Percentiles rank a stretch among this genome's conserved stretches.
These are phyloP conservation scores for Scedosporium minutisporum DNA, from an alignment of 2,329 filamentous ascomycete genomes.

Conservation along the genomic window DNA sequence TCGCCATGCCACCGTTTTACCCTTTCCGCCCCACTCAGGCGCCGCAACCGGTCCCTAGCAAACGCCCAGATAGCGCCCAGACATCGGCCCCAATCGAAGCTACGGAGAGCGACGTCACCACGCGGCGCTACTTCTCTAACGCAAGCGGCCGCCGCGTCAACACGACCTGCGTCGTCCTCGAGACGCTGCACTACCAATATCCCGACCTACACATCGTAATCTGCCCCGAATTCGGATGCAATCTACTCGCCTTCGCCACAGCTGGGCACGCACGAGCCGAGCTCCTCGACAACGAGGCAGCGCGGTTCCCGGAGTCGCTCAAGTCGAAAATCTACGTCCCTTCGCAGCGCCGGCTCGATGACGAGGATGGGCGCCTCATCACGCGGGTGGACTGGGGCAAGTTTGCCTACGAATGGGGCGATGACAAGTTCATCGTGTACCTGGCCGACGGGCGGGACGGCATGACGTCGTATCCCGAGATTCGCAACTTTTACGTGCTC, in stretches of 20 bases:
- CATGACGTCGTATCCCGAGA: slow-evolving; percentile 16
- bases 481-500: slow-evolving; percentile 30
- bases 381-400: slow-evolving; percentile 27
- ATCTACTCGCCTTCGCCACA: slow-evolving; percentile 32
- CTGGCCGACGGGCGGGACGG: slow-evolving; percentile 32
- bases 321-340: slow-evolving; percentile 29
- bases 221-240: slow-evolving; percentile 19
- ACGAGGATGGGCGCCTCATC: slow-evolving; percentile 23
- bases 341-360: slow-evolving; percentile 30
- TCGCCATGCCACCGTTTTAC: neutral
- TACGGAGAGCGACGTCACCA: slow-evolving; percentile 1
- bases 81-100: neutral
- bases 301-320: slow-evolving; percentile 11
- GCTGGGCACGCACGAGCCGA: slow-evolving; percentile 26
- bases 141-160: slow-evolving; percentile 28
- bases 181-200: slow-evolving; percentile 30
- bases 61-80: neutral
- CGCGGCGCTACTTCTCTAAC: slow-evolving; percentile 25
- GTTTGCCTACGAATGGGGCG: slow-evolving; percentile 32
- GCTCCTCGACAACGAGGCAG: slow-evolving; percentile 16
- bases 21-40: neutral
- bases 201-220: slow-evolving; percentile 31
- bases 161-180: slow-evolving; percentile 32
- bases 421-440: slow-evolving; percentile 33
- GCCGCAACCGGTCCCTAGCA: neutral